phyloP scores from a whole-genome alignment of 352 stramenopile species.

The Thraustochytrium striatum region DNA sequence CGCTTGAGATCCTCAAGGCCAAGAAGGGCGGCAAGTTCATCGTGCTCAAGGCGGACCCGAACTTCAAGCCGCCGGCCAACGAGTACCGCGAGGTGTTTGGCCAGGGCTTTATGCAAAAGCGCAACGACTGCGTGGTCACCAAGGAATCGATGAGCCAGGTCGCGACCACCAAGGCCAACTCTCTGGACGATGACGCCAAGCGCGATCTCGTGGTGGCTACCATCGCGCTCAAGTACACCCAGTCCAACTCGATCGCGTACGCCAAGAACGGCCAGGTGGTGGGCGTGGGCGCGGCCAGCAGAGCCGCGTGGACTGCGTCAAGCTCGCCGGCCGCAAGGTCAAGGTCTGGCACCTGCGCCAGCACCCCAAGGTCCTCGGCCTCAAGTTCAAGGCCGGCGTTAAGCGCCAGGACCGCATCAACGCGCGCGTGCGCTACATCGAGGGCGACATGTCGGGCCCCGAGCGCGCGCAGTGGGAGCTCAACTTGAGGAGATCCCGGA shows the following conservation, averaged over 20 bases:
- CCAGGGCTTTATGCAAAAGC: constrained; percentile 95
- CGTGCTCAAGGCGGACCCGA: constrained; percentile 86
- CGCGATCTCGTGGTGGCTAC: constrained; percentile 96
- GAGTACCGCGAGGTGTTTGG: constrained; percentile 98
- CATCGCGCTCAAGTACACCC: constrained; percentile 99
- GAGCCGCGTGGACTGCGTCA: constrained; percentile 98
- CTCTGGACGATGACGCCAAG: neutral
- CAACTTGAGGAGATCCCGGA: constrained; percentile 89
- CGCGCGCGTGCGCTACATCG: constrained; percentile 98
- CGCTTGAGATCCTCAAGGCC: constrained; percentile 92
- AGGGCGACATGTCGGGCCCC: constrained; percentile 94
- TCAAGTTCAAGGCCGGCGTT: constrained; percentile 92
- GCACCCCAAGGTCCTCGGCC: constrained; percentile 89
- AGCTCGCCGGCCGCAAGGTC: constrained; percentile 96
- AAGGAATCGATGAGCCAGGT: constrained; percentile 72
- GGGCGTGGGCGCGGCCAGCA: constrained; percentile 98
- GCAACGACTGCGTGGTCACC: constrained; percentile 93
- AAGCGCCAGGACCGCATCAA: constrained; percentile 99
- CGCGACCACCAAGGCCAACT: constrained; percentile 65
- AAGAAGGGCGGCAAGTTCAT: constrained; percentile 99
- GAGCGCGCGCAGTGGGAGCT: constrained; percentile 90
- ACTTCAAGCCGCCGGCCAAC: constrained; percentile 82
- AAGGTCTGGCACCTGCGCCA: constrained; percentile 95
- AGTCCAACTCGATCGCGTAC: constrained; percentile 98
- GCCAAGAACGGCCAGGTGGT: constrained; percentile 99